A percentile compares a stretch with the other conserved stretches of the same genome.
Conservation (phyloP, 23 red algal genomes). For the Gracilaria domingensis region DNA sequence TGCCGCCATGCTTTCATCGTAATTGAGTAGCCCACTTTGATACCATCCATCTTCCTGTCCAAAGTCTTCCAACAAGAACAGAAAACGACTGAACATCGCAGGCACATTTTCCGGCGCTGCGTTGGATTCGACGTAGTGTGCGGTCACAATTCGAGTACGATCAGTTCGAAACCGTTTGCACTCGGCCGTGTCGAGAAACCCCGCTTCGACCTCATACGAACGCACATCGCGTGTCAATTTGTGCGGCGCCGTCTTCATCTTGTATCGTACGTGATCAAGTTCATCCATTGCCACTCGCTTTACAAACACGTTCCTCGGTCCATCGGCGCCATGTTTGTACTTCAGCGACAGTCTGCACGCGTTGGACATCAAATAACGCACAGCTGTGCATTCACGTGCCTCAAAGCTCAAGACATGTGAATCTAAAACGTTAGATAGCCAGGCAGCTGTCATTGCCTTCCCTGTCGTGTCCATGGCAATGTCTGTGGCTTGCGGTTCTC, state of each 20-base stretch:
- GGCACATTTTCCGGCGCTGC: background rate
- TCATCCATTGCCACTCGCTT: conserved; percentile 71
- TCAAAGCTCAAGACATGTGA: conserved; percentile 9
- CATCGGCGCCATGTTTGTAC: background rate
- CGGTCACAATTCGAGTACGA: conserved; percentile 20
- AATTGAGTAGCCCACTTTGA: conserved; percentile 52
- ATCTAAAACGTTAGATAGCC: conserved; percentile 48
- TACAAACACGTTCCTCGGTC: conserved; percentile 51
- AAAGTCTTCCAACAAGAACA: conserved; percentile 71
- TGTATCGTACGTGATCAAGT: conserved; percentile 54
- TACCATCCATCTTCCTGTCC: conserved; percentile 50
- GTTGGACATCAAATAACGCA: conserved; percentile 63
- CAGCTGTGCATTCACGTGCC: conserved; percentile 39
- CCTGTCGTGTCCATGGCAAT: conserved; percentile 64
- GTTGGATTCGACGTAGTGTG: conserved; percentile 21
- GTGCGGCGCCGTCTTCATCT: conserved; percentile 54
- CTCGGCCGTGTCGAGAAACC: conserved; percentile 40
- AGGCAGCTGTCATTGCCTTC: conserved; percentile 45
- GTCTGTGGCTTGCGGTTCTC: conserved; percentile 53
- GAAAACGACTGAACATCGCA: conserved; percentile 54
- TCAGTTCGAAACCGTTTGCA: conserved; percentile 45
- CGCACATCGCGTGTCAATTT: conserved; percentile 65
- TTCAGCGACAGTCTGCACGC: conserved; percentile 53
- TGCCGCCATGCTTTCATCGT: conserved; percentile 27
- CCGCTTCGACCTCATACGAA: conserved; percentile 64